Conservation (phyloP, 768 basidiomycete species). For the Neoboletus magnificus region DNA sequence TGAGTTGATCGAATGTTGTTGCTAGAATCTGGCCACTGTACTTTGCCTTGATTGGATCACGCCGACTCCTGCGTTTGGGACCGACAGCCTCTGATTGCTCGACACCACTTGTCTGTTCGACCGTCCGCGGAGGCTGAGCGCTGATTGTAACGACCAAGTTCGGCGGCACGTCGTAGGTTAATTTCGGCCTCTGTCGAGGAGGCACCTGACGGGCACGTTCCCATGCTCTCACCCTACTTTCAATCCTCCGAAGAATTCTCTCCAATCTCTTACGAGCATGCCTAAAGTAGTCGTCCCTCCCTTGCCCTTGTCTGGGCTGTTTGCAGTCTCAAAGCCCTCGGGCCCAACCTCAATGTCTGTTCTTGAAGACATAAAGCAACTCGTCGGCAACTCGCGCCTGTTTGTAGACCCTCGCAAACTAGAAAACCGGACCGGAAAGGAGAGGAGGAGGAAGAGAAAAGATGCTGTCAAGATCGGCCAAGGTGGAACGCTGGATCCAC, state of each 20-base stretch:
- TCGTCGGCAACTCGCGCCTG: conserved; percentile 72
- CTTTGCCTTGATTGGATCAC: neutral
- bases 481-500: conserved; percentile 93
- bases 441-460: conserved; percentile 36
- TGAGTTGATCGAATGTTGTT: neutral
- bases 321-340: conserved; percentile 88
- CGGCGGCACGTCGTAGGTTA: neutral
- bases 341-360: conserved; percentile 92
- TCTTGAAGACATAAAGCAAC: conserved; percentile 78
- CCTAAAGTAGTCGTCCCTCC: conserved; percentile 55
- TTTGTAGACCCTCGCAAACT: conserved; percentile 64
- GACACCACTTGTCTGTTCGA: neutral
- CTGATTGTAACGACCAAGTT: neutral
- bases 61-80: neutral
- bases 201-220: neutral
- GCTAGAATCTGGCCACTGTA: neutral
- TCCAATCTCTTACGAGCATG: conserved; percentile 41
- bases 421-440: conserved; percentile 47
- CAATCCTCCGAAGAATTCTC: neutral
- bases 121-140: neutral
- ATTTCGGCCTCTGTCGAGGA: neutral
- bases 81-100: neutral
- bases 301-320: conserved; percentile 74
- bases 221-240: neutral
- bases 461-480: conserved; percentile 80